Evolutionary conservation across 169 alveolate genomes (phyloP).

Genomic region (Plasmodium coatneyi): DNA sequence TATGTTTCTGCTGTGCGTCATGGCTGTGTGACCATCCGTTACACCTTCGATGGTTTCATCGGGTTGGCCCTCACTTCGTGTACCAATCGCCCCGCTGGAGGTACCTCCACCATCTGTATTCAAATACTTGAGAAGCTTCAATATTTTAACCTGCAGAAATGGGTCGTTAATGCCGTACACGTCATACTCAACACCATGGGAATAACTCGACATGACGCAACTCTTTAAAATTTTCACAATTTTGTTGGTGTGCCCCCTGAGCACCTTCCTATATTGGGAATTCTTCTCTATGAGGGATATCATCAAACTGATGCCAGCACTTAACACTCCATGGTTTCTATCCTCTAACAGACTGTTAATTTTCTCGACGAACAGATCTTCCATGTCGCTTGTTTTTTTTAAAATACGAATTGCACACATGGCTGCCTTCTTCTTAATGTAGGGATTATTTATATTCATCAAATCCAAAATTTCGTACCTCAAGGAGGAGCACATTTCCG

Average conservation of each 20-base stretch:
- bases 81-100: background rate
- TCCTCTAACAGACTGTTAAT: slow-evolving; percentile 94
- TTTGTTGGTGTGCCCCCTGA: slow-evolving; percentile 69
- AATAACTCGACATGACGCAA: slow-evolving; percentile 73
- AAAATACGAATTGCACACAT: slow-evolving; percentile 88
- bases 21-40: background rate
- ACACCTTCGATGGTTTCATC: slow-evolving; percentile 24
- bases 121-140: slow-evolving; percentile 75
- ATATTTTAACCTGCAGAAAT: slow-evolving; percentile 82
- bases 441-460: slow-evolving; percentile 94
- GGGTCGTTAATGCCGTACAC: slow-evolving; percentile 82
- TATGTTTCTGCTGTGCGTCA: background rate
- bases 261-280: slow-evolving; percentile 83
- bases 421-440: slow-evolving; percentile 96
- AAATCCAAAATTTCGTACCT: slow-evolving; percentile 91
- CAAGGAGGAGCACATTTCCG: slow-evolving; percentile 97
- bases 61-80: slow-evolving; percentile 3
- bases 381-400: slow-evolving; percentile 81
- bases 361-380: slow-evolving; percentile 90
- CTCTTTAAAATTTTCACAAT: slow-evolving; percentile 76
- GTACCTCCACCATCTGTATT: slow-evolving; percentile 48
- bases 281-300: slow-evolving; percentile 92
- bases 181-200: slow-evolving; percentile 79
- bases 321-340: slow-evolving; percentile 96
- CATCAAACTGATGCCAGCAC: slow-evolving; percentile 93